Percentiles rank a stretch among this genome's conserved stretches.
Evolutionary conservation across 78 protist genomes (phyloP).

Genomic region (Cyanophora paradoxa): DNA sequence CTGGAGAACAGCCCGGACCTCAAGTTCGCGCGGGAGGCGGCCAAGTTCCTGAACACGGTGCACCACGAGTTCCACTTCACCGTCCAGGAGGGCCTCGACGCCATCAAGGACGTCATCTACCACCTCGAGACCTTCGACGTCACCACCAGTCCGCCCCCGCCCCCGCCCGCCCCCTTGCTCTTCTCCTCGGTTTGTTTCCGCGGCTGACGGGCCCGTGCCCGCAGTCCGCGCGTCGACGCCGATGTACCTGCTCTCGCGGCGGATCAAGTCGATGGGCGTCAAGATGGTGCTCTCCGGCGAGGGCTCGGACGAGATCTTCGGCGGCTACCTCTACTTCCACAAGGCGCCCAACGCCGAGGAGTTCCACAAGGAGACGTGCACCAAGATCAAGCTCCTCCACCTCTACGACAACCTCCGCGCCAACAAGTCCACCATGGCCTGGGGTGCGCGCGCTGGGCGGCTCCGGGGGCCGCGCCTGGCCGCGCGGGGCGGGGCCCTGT

Average conservation of each 20-base stretch:
- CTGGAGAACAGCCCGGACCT: slow-evolving; percentile 43
- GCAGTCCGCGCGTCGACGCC: slow-evolving; percentile 44
- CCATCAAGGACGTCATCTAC: slow-evolving; percentile 37
- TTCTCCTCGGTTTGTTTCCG: no score
- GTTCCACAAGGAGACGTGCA: slow-evolving; percentile 11
- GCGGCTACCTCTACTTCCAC: slow-evolving; percentile 37
- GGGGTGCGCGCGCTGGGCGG: no score
- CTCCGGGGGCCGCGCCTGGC: no score
- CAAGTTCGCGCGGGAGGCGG: slow-evolving; percentile 27
- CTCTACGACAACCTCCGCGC: slow-evolving; percentile 37
- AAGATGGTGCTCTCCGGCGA: slow-evolving; percentile 44
- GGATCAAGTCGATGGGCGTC: slow-evolving; percentile 42
- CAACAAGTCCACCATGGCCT: slow-evolving; percentile 29
- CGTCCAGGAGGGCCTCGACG: slow-evolving; percentile 37
- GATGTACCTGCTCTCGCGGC: slow-evolving; percentile 28
- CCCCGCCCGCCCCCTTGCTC: no score
- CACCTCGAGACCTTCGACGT: slow-evolving; percentile 49
- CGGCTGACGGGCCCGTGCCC: no score
- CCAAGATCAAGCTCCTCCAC: slow-evolving; percentile 1
- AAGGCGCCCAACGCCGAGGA: slow-evolving; percentile 17
- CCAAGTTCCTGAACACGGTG: slow-evolving; percentile 32
- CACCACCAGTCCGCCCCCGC: no score
- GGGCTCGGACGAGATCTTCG: slow-evolving; percentile 44
- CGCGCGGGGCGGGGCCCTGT: no score
- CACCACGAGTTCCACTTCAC: slow-evolving; percentile 44